A percentile compares a stretch with the other conserved stretches of the same genome.
Conservation (phyloP, 1,284 basidiomycete genomes). For the Boletus smithii region DNA sequence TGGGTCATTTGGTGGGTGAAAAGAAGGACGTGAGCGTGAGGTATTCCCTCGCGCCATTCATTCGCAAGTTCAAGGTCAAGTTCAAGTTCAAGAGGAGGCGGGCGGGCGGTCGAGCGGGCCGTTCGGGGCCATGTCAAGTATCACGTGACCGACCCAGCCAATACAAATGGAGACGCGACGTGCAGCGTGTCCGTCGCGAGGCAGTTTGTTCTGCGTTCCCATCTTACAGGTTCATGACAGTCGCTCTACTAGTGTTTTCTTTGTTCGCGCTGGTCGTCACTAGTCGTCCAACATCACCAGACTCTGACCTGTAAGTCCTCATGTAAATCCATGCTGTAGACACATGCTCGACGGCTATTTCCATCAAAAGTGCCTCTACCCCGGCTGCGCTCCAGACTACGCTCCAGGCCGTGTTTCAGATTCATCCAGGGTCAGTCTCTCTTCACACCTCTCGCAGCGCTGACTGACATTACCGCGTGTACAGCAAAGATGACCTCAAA, state of each 20-base stretch:
- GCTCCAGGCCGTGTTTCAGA: conserved; percentile 39
- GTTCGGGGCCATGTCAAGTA: too few relatives aligned
- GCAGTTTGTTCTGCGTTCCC: too few relatives aligned
- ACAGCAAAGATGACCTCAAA: conserved; percentile 18
- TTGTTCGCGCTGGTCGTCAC: conserved; percentile 47
- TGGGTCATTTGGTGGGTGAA: conserved; percentile 42
- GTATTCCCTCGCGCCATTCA: conserved; percentile 38
- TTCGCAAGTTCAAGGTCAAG: background rate
- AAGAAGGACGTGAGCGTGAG: conserved; percentile 28
- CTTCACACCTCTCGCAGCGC: background rate
- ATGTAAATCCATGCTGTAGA: conserved; percentile 7
- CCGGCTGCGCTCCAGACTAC: conserved; percentile 33
- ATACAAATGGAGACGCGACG: too few relatives aligned
- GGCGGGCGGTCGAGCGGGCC: too few relatives aligned
- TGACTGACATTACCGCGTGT: conserved; percentile 15
- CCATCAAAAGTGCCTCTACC: background rate
- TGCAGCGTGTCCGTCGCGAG: too few relatives aligned
- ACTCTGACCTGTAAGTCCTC: conserved; percentile 32
- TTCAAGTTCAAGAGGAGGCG: too few relatives aligned
- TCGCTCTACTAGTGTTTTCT: too few relatives aligned
- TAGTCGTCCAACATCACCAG: conserved; percentile 39
- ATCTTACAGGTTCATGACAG: too few relatives aligned
- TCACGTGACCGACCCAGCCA: too few relatives aligned
- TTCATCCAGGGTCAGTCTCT: conserved; percentile 39
- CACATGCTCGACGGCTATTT: conserved; percentile 8